A percentile compares a stretch with the other conserved stretches of the same genome.
These are phyloP conservation scores for Fusarium aywerte DNA, from an alignment of 2,329 filamentous ascomycete genomes.

Conservation along the genomic window DNA sequence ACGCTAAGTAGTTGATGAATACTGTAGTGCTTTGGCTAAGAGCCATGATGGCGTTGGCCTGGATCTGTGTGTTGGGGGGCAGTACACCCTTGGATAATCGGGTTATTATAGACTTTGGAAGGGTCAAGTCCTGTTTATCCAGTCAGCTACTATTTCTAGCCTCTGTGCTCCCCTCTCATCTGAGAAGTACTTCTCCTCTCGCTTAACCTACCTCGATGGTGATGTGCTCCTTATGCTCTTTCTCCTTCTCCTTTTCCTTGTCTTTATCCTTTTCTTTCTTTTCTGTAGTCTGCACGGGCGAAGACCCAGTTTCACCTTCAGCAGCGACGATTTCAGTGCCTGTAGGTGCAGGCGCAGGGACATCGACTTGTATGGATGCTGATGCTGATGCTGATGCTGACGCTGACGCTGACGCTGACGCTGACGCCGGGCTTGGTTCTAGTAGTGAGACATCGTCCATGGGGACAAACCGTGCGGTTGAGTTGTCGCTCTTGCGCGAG, in stretches of 20 bases:
- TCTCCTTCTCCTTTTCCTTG: conserved; percentile 26
- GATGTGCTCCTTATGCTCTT: conserved; percentile 51
- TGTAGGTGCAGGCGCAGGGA: conserved; percentile 10
- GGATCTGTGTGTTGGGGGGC: conserved; percentile 83
- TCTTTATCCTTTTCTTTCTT: conserved; percentile 51
- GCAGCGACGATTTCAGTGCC: conserved; percentile 2
- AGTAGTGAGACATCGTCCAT: conserved; percentile 54
- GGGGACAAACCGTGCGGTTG: conserved; percentile 58
- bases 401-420: not conserved
- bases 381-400: conserved; percentile 34
- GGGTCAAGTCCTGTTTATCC: conserved; percentile 70
- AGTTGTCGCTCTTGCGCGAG: conserved; percentile 58
- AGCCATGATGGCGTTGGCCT: conserved; percentile 82
- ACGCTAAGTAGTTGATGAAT: conserved; percentile 83
- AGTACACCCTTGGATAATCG: conserved; percentile 82
- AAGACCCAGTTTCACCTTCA: conserved; percentile 28
- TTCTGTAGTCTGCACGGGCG: conserved; percentile 43
- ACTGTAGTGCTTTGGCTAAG: conserved; percentile 85
- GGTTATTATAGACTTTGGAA: conserved; percentile 85
- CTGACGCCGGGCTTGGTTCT: conserved; percentile 28
- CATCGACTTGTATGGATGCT: conserved; percentile 33
- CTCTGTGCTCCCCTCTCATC: not conserved
- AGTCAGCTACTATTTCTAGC: not conserved
- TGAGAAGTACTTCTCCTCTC: not conserved
- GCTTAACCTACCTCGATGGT: conserved; percentile 64